Conservation (phyloP, 768 basidiomycete genomes). For the Hygrophorus pudorinus region DNA sequence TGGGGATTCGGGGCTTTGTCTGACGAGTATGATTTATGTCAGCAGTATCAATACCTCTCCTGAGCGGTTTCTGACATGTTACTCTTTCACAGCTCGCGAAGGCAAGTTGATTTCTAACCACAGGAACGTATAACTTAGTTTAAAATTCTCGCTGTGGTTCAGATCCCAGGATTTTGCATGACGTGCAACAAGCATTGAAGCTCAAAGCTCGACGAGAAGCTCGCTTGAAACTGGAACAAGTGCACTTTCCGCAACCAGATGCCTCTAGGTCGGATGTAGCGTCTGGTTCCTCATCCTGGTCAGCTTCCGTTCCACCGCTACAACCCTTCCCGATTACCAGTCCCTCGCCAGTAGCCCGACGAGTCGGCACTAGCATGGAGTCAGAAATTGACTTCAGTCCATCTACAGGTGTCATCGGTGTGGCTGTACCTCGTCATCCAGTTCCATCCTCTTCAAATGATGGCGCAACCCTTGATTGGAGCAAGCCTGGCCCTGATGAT, state of each 20-base stretch:
- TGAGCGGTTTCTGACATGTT: background rate
- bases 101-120: constrained; percentile 31
- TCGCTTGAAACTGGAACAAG: constrained; percentile 29
- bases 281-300: constrained; percentile 10
- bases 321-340: constrained; percentile 22
- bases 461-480: constrained; percentile 68
- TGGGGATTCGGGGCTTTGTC: constrained; percentile 35
- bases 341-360: constrained; percentile 17
- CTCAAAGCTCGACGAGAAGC: constrained; percentile 70
- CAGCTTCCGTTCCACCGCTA: constrained; percentile 2
- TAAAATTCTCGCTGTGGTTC: constrained; percentile 1
- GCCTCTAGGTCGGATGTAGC: constrained; percentile 10
- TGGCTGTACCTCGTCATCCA: constrained; percentile 38
- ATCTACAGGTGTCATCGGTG: constrained; percentile 32
- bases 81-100: constrained; percentile 49
- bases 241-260: constrained; percentile 13
- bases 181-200: constrained; percentile 66
- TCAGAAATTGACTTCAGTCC: constrained; percentile 67
- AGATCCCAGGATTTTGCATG: constrained; percentile 78
- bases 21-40: constrained; percentile 72
- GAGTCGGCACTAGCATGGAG: constrained; percentile 18
- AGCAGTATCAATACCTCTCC: constrained; percentile 18
- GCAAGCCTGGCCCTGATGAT: constrained; percentile 42
- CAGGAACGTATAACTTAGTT: background rate
- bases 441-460: constrained; percentile 62